Evolutionary conservation across 2,329 filamentous ascomycete genomes (phyloP).

Genomic region (Cryphonectria radicalis): DNA sequence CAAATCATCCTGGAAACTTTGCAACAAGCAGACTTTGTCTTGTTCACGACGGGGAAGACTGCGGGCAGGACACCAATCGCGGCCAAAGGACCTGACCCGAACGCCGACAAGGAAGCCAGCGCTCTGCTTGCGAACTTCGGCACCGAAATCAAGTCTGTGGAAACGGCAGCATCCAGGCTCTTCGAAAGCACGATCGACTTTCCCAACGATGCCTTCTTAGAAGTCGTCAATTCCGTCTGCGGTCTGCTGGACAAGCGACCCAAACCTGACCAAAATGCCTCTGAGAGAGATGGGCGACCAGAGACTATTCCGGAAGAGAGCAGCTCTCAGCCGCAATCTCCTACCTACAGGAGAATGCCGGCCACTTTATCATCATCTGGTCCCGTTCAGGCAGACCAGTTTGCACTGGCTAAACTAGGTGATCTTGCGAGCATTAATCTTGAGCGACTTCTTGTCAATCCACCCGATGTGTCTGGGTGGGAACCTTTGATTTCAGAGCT

Average conservation of each 20-base stretch:
- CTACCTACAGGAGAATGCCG: slow-evolving; percentile 47
- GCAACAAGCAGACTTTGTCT: slow-evolving; percentile 88
- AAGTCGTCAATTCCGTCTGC: slow-evolving; percentile 77
- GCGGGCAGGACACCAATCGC: slow-evolving; percentile 56
- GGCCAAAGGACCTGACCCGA: slow-evolving; percentile 50
- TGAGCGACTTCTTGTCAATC: slow-evolving; percentile 70
- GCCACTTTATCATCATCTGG: slow-evolving; percentile 52
- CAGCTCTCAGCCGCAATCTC: slow-evolving; percentile 40
- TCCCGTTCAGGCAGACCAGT: slow-evolving; percentile 65
- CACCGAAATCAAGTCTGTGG: slow-evolving; percentile 83
- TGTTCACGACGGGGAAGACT: slow-evolving; percentile 66
- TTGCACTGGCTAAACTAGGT: slow-evolving; percentile 74
- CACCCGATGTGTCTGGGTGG: slow-evolving; percentile 77
- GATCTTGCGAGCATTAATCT: slow-evolving; percentile 77
- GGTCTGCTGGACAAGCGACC: slow-evolving; percentile 60
- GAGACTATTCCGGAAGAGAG: slow-evolving; percentile 42
- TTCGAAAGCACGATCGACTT: slow-evolving; percentile 94
- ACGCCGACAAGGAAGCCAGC: slow-evolving; percentile 55
- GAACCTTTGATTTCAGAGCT: slow-evolving; percentile 62
- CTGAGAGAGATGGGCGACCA: slow-evolving; percentile 40
- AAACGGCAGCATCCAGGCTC: slow-evolving; percentile 81
- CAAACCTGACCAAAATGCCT: slow-evolving; percentile 33
- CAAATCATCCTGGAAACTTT: slow-evolving; percentile 89
- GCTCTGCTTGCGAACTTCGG: slow-evolving; percentile 69
- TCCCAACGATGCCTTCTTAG: slow-evolving; percentile 78